A percentile compares a stretch with the other conserved stretches of the same genome.
Evolutionary conservation across 2,329 filamentous ascomycete genomes (phyloP).

Genomic region (Penicillium brevicompactum): DNA sequence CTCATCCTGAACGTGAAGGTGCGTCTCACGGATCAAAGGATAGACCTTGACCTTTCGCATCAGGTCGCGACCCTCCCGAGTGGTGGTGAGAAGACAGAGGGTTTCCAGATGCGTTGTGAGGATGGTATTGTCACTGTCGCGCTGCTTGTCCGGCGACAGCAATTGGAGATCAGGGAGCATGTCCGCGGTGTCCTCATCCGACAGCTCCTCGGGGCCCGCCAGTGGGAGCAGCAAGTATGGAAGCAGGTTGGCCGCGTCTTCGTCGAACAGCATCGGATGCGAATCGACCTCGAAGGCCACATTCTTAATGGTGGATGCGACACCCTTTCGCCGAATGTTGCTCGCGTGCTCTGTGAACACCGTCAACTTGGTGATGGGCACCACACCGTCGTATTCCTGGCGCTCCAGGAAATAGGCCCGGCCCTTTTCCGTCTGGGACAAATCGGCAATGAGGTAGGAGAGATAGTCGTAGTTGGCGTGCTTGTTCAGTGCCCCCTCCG

Average conservation of each 20-base stretch:
- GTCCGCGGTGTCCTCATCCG: slow-evolving; percentile 78
- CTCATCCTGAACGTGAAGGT: slow-evolving; percentile 75
- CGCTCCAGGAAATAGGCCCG: slow-evolving; percentile 72
- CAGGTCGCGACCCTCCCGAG: slow-evolving; percentile 70
- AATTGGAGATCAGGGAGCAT: slow-evolving; percentile 93
- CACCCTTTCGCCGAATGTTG: slow-evolving; percentile 81
- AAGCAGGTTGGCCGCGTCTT: slow-evolving; percentile 75
- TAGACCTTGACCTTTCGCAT: slow-evolving; percentile 82
- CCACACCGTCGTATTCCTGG: slow-evolving; percentile 76
- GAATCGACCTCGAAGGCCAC: slow-evolving; percentile 77
- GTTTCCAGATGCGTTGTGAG: slow-evolving; percentile 89
- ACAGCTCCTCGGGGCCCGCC: slow-evolving; percentile 83
- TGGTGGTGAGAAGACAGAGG: slow-evolving; percentile 78
- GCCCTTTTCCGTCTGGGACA: slow-evolving; percentile 78
- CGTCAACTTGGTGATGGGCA: slow-evolving; percentile 89
- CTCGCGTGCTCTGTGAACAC: slow-evolving; percentile 93
- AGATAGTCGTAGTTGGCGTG: slow-evolving; percentile 89
- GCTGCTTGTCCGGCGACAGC: slow-evolving; percentile 82
- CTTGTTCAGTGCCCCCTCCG: slow-evolving; percentile 79
- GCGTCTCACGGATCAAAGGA: slow-evolving; percentile 83
- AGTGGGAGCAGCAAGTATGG: slow-evolving; percentile 89
- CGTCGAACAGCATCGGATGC: slow-evolving; percentile 70
- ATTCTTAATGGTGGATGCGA: slow-evolving; percentile 96
- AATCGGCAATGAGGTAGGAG: slow-evolving; percentile 89
- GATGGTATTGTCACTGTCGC: slow-evolving; percentile 75